A percentile compares a stretch with the other conserved stretches of the same genome.
These are phyloP conservation scores for Eucalyptus sideroxylon DNA, from an alignment of 345 rosid species.

Conservation along the genomic window DNA sequence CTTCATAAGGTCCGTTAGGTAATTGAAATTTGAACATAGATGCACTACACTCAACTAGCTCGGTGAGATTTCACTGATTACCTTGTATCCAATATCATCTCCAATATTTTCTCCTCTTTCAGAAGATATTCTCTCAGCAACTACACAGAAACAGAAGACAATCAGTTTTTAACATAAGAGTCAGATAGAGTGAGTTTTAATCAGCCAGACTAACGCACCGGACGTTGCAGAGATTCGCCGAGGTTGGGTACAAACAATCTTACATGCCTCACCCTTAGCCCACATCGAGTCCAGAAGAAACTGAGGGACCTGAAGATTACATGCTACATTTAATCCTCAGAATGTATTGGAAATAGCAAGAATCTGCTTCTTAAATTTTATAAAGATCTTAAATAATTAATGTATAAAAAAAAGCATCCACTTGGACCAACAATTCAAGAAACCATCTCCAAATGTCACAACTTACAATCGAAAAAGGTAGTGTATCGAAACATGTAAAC, in stretches of 20 bases:
- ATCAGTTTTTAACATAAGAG: background rate
- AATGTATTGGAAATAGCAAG: background rate
- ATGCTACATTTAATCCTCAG: background rate
- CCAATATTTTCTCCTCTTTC: conserved; percentile 86
- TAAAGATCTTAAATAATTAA: background rate
- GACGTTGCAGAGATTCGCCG: conserved; percentile 96
- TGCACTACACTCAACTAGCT: background rate
- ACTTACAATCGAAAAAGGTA: background rate
- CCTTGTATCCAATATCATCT: conserved; percentile 89
- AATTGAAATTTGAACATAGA: background rate
- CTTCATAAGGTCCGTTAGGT: background rate
- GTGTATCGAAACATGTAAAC: background rate
- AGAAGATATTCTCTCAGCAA: conserved; percentile 81
- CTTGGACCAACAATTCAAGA: background rate
- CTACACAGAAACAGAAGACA: conserved; percentile 22
- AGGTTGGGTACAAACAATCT: conserved; percentile 94
- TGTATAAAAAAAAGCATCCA: background rate
- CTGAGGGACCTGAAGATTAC: conserved; percentile 68
- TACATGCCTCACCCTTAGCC: conserved; percentile 68
- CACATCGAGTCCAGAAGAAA: conserved; percentile 75
- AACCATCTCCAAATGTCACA: background rate
- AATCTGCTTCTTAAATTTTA: background rate
- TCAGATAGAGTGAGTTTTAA: background rate
- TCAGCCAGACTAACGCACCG: conserved; percentile 25
- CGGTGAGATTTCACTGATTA: background rate